Conservation (phyloP, 495 filamentous ascomycete genomes). For the Podospora pseudocomata region DNA sequence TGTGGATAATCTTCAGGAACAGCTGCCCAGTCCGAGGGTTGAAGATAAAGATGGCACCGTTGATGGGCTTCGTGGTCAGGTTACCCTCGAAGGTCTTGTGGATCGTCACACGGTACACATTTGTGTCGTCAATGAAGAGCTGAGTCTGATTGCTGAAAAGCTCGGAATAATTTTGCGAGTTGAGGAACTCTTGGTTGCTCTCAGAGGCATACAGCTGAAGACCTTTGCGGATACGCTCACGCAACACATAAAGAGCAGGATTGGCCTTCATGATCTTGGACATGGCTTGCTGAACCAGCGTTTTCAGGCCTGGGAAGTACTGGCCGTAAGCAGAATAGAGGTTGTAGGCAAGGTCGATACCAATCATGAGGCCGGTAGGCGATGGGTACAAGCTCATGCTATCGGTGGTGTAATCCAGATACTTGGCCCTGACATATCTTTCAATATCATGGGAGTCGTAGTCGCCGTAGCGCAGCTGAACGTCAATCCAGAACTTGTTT, state of each 20-base stretch:
- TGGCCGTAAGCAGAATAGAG: conserved; percentile 96
- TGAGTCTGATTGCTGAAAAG: conserved; percentile 99
- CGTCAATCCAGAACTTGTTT: conserved; percentile 99
- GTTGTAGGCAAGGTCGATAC: conserved; percentile 97
- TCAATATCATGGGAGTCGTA: conserved; percentile 99
- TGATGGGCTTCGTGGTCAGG: conserved; percentile 98
- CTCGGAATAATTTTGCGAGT: conserved; percentile 99
- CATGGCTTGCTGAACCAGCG: conserved; percentile 97
- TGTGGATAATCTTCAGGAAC: conserved; percentile 99
- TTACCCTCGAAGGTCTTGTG: conserved; percentile 99
- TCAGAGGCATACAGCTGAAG: conserved; percentile 97
- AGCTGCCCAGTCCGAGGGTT: conserved; percentile 96
- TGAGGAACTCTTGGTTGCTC: conserved; percentile 98
- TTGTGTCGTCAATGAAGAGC: conserved; percentile 99
- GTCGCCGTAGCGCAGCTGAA: conserved; percentile 96
- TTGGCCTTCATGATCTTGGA: conserved; percentile 99
- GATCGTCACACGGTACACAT: conserved; percentile 98
- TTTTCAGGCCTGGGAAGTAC: conserved; percentile 98
- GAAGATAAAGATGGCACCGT: conserved; percentile 99
- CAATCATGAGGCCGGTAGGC: conserved; percentile 96
- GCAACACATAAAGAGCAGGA: conserved; percentile 90
- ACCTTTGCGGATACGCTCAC: conserved; percentile 98
- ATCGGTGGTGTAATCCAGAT: conserved; percentile 97
- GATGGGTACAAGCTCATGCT: conserved; percentile 99
- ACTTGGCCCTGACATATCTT: conserved; percentile 95